Base-by-base conservation (phyloP, 2,329 filamentous ascomycete genomes). In the Chaetomium globosum region DNA sequence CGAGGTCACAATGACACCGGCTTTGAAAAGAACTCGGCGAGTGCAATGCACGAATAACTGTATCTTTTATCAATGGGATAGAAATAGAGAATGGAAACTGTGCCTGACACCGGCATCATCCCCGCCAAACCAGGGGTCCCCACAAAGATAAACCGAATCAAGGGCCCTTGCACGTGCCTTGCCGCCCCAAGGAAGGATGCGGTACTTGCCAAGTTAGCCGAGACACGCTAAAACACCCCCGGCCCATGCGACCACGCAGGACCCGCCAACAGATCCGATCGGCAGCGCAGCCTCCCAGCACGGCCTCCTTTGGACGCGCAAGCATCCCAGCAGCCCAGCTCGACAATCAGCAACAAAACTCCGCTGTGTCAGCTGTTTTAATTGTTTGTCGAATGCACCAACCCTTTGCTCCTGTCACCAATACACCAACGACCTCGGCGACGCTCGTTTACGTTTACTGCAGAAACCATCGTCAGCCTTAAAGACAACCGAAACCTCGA, bases 141-240 rank as follows among this genome's bases (percentile, higher is more conserved):
- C 60, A 26, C 52, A 57, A 21, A 57, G 39, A 23, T 52, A 28
- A 31, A 31, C 23, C 30, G 19, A 9, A 28, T 7, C 2, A 16
- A 28, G 9, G 36, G 4, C 16, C 39, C 39, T 7, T 43, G 39
- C 39, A 43, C 39, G 39, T 43, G 39, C 39, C 16, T n/a, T 43
- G 39, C 39, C 16, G 39, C 16, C 39, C 13, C 59, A 51, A 39
- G 59, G 28, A 54, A 48, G 3, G 33, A 7, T 30, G 56, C 65
- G 61, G 61, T 48, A 64, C 4, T 61, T 64, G 61, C 57, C 13
- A 46, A 31, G 53, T 28, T 46, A n/a, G 19, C n/a, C 59, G 28
- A 16, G 43, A 36, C 48, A 33, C 59, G 59, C 63, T 60, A 67
- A 67, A 59, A 67, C 59, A 56, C 61, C 28, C 61, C 58, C 43